Base-by-base conservation (phyloP, 106 monocot genomes). In the Allium sativum region DNA sequence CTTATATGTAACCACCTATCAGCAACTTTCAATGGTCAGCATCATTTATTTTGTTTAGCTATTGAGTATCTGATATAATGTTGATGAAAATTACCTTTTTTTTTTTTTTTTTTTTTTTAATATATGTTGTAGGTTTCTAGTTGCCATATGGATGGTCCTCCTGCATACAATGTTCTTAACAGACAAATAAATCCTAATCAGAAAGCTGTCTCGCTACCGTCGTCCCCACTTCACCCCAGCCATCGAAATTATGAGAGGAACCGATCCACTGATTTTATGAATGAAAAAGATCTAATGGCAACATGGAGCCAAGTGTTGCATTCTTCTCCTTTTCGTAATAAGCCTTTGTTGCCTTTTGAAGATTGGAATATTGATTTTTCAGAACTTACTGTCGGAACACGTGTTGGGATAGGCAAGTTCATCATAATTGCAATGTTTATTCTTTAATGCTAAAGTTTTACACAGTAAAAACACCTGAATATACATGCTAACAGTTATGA, bases 291-390 rank as follows among this genome's bases (percentile, higher is more conserved):
- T 64, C 51, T 81, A 65, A 72, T 68, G 11, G 78, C 82, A 45
- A 74, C 58, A 42, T 92, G 85, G 88, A 81, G 92, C 58, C 74
- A 73, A 58, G 72, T 92, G 15, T 79, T 99, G 70, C 78, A 88
- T 69, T 76, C 79, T 48, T 81, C 92, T n/a, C 51, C 82, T 21
- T 85, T 92, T 78, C 65, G 81, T 14, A 81, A 84, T 53, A 79
- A 83, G 58, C 92, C 92, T 54, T 74, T 92, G 12, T 74, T 88
- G 52, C 92, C 92, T 44, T 99, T 88, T 72, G 74, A 85, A 58
- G 98, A 92, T 68, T 99, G 92, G 98, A 83, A 88, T 47, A 88
- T 99, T 70, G 83, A 88, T 65, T 99, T 85, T 72, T 99, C 92
- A 48, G 92, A 98, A 59, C 58, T 98, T 64, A 98, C 88, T 53